These are phyloP conservation scores for sunflower (Helianthus annuus) DNA, from an alignment of 129 eudicot genomes.

Conservation along the genomic window DNA sequence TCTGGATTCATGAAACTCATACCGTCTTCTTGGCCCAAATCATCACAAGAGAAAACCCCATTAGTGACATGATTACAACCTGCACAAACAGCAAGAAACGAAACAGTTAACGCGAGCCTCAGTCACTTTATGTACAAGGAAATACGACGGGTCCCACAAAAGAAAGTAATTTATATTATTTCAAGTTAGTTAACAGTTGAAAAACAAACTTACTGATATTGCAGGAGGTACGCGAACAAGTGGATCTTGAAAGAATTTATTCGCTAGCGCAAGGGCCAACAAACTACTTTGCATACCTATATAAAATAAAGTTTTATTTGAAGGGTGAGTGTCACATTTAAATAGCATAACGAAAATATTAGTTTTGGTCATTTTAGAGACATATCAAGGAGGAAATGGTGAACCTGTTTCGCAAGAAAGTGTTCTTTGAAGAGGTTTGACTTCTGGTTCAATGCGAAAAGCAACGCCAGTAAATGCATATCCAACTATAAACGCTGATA, in stretches of 20 bases:
- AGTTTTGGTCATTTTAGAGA: not conserved
- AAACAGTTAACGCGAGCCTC: too few relatives aligned
- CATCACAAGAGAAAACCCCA: constrained; percentile 96
- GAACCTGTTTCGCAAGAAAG: constrained; percentile 90
- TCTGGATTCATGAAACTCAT: not conserved
- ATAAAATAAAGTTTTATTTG: not conserved
- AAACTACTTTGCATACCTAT: constrained; percentile 99
- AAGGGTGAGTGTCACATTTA: not conserved
- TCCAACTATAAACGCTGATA: constrained; percentile 73
- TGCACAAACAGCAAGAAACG: constrained; percentile 47
- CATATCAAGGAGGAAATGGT: constrained; percentile 13
- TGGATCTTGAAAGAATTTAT: too few relatives aligned
- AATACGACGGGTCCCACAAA: too few relatives aligned
- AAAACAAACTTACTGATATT: too few relatives aligned
- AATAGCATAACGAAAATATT: not conserved
- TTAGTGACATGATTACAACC: constrained; percentile 92
- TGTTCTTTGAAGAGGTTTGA: constrained; percentile 94
- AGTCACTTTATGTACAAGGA: too few relatives aligned
- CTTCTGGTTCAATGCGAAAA: constrained; percentile 65
- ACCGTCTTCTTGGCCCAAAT: constrained; percentile 71
- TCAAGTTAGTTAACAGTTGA: too few relatives aligned
- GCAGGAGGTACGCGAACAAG: too few relatives aligned
- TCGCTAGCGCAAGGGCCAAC: too few relatives aligned
- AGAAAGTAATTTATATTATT: too few relatives aligned
- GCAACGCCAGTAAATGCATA: constrained; percentile 62